These are phyloP conservation scores for Medicago truncatula DNA, from an alignment of 306 rosid genomes.

Conservation along the genomic window DNA sequence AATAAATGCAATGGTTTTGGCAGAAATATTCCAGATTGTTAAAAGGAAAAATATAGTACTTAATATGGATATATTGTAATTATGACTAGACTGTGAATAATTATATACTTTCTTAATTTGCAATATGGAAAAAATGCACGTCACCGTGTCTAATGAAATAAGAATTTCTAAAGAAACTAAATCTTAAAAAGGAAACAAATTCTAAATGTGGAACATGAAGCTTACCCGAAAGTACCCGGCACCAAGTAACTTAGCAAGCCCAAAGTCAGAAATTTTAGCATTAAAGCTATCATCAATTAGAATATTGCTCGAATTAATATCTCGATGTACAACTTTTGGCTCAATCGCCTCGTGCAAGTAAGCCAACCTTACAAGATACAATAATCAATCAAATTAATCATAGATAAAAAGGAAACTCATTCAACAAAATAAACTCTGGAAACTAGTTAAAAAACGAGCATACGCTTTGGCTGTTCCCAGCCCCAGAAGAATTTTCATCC, in stretches of 20 bases:
- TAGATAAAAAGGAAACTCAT: conserved; percentile 29
- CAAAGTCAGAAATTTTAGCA: conserved; percentile 46
- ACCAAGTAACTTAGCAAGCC: conserved; percentile 46
- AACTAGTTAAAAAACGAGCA: conserved; percentile 37
- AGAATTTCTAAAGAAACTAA: conserved; percentile 10
- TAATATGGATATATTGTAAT: background rate
- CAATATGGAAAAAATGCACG: background rate
- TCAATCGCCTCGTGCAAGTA: conserved; percentile 61
- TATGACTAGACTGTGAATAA: background rate
- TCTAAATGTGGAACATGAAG: conserved; percentile 22
- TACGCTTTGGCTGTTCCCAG: conserved; percentile 91
- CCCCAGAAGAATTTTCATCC: conserved; percentile 81
- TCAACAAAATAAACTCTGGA: conserved; percentile 5
- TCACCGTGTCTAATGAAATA: conserved; percentile 6
- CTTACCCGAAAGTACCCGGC: conserved; percentile 93
- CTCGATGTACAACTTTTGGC: conserved; percentile 48
- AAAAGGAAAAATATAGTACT: background rate
- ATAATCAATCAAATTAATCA: conserved; percentile 23
- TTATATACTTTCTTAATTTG: background rate
- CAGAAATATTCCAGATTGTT: conserved; percentile 2
- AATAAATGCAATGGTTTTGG: background rate
- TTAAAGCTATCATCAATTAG: conserved; percentile 43
- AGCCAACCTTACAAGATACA: conserved; percentile 67
- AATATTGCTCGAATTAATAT: conserved; percentile 49
- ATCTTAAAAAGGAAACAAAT: conserved; percentile 10